These are phyloP conservation scores for Huntiella abstrusa DNA, from an alignment of 2,329 filamentous ascomycete genomes.

Conservation along the genomic window DNA sequence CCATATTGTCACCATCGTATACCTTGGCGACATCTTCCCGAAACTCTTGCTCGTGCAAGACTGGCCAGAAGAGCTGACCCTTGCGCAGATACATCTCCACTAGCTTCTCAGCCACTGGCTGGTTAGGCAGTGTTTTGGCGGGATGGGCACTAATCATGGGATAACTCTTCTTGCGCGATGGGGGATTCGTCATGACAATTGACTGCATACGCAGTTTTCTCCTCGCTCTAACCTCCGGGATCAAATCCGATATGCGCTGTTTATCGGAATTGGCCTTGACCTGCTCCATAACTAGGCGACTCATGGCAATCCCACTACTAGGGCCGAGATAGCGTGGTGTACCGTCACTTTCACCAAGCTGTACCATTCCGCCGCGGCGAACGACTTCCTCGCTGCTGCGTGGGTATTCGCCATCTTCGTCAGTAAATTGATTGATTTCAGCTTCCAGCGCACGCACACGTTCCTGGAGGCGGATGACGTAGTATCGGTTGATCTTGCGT, in stretches of 20 bases:
- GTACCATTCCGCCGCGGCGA: slow-evolving; percentile 68
- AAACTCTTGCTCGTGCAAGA: slow-evolving; percentile 69
- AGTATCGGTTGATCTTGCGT: slow-evolving; percentile 70
- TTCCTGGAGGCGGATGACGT: slow-evolving; percentile 82
- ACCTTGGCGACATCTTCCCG: slow-evolving; percentile 60
- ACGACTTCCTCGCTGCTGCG: slow-evolving; percentile 69
- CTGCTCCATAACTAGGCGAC: slow-evolving; percentile 84
- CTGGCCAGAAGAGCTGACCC: slow-evolving; percentile 76
- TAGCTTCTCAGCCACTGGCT: slow-evolving; percentile 55
- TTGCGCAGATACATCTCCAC: slow-evolving; percentile 74
- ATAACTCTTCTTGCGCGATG: slow-evolving; percentile 65
- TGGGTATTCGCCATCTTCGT: slow-evolving; percentile 52
- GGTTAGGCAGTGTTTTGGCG: slow-evolving; percentile 54
- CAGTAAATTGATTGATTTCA: slow-evolving; percentile 61
- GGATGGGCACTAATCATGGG: slow-evolving; percentile 76
- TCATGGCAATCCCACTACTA: slow-evolving; percentile 90
- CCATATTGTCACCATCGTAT: slow-evolving; percentile 47
- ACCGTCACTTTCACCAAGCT: slow-evolving; percentile 70
- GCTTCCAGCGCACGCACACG: slow-evolving; percentile 66
- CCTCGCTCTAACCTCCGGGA: slow-evolving; percentile 51
- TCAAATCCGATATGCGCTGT: slow-evolving; percentile 78
- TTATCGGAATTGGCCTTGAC: slow-evolving; percentile 86
- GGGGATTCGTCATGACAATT: slow-evolving; percentile 28
- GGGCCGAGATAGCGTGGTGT: slow-evolving; percentile 75
- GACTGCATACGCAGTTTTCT: slow-evolving; percentile 39